Evolutionary conservation across 2,329 filamentous ascomycete genomes (phyloP), one percentile per base, ranked within the genome.

Genomic region (Escovopsis weberi): DNA sequence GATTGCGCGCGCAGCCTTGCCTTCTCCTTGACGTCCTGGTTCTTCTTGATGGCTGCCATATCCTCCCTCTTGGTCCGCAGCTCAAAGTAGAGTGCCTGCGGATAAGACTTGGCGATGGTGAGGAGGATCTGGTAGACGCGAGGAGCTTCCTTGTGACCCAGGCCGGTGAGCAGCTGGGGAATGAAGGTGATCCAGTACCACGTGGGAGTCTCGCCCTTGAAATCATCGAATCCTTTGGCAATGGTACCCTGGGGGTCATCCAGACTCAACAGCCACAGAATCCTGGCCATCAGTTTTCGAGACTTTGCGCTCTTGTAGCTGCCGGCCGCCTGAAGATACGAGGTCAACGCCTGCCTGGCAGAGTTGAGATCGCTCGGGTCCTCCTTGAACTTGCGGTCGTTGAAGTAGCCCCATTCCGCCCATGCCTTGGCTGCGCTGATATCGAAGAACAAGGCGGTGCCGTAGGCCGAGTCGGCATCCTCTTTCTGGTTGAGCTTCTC

Each of bases 101-200:
- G 91, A 58, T 94, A 98, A 0, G 84, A 80, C 66, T 95, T 95
- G 41, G 91, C 91, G 56, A 99, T 86, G 68, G 91, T 94, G 23
- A 86, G 75, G 15, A 99, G 72, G 40, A 99, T 85, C 40, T 78
- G 76, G 58, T 91, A 83, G 37, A 89, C 85, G 39, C 93, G 82
- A 4, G 80, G 78, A 11, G 87, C 89, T 62, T 99, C 93, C 53
- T 89, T 88, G 56, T 95, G 82, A 2, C 85, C 85, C 40, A 98
- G 71, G 41, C 89, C 91, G 37, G 86, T 89, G 30, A 99, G 75
- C 36, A 99, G 73, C 61, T 99, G 91, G 15, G 91, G 91, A 49
- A 99, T 96, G 59, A 94, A 98, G 0, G 89, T 96, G 52, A 96
- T 95, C 91, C 91, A 99, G 65, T 96, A 98, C 91, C 91, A 99